Conservation (phyloP, 1,284 basidiomycete genomes). For the Ceratobasidium sp. region DNA sequence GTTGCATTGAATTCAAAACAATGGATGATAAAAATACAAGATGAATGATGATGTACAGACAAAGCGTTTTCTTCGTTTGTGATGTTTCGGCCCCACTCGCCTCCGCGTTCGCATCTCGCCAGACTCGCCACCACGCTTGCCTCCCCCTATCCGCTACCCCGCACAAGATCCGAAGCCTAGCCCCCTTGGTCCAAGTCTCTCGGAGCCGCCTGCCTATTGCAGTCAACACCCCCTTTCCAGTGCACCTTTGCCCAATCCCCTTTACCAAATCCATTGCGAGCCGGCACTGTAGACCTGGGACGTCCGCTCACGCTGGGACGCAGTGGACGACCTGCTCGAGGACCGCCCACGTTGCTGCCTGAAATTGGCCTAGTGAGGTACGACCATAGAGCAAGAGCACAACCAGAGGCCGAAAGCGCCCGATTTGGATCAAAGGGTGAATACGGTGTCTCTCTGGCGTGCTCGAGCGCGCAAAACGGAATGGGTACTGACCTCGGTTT, state of each 20-base stretch:
- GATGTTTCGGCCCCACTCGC: neutral
- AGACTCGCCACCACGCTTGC: neutral
- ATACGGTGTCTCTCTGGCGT: neutral
- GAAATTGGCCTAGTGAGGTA: slow-evolving; percentile 31
- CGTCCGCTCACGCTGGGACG: slow-evolving; percentile 21
- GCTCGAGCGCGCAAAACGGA: neutral
- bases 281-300: neutral
- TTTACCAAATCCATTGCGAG: slow-evolving; percentile 15
- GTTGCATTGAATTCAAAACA: neutral
- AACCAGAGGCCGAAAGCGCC: neutral
- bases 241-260: neutral
- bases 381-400: slow-evolving; percentile 1
- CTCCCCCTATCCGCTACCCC: neutral
- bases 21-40: slow-evolving; percentile 21
- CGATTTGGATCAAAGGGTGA: neutral
- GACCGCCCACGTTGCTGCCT: slow-evolving; percentile 36
- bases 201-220: no score
- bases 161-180: neutral
- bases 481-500: slow-evolving; percentile 25
- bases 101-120: neutral
- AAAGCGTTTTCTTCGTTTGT: neutral
- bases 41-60: slow-evolving; percentile 14
- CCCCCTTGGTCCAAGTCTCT: neutral
- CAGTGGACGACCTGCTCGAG: slow-evolving; percentile 35
- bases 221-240: neutral